phyloP scores from a whole-genome alignment of 1,284 basidiomycete genomes.

The Ustilago vetiveriae region DNA sequence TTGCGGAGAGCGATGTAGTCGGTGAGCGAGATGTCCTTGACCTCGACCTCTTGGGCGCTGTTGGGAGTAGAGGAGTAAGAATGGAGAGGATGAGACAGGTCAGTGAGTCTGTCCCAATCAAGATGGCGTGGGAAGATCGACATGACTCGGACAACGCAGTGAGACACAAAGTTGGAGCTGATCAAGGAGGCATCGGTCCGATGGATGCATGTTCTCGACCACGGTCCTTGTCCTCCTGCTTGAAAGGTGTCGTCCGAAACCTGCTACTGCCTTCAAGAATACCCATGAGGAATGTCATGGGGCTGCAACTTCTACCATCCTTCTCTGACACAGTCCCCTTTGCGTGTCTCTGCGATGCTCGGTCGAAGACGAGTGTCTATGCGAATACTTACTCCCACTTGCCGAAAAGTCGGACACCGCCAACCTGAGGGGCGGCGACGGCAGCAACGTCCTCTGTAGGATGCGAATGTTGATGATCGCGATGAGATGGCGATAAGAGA shows the following conservation, averaged over 20 bases:
- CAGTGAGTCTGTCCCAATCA: slow-evolving; percentile 9
- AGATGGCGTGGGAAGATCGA: neutral
- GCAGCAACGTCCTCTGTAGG: slow-evolving; percentile 63
- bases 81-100: slow-evolving; percentile 4
- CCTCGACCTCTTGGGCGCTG: slow-evolving; percentile 80
- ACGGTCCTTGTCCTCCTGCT: too few species aligned
- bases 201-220: too few species aligned
- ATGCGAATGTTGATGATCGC: slow-evolving; percentile 16
- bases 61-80: slow-evolving; percentile 11
- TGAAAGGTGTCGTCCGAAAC: too few species aligned
- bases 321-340: neutral
- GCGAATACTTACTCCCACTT: slow-evolving; percentile 62
- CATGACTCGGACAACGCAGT: neutral
- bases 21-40: slow-evolving; percentile 84
- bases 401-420: slow-evolving; percentile 65
- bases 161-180: neutral
- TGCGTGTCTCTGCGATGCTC: slow-evolving; percentile 5
- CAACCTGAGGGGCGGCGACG: slow-evolving; percentile 60
- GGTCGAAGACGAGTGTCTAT: slow-evolving; percentile 1
- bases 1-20: slow-evolving; percentile 99
- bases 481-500: neutral
- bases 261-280: too few species aligned
- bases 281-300: neutral
- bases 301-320: neutral
- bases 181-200: too few species aligned